Conservation (phyloP, 2,329 filamentous ascomycete species). For the Cladorrhinum sp. region DNA sequence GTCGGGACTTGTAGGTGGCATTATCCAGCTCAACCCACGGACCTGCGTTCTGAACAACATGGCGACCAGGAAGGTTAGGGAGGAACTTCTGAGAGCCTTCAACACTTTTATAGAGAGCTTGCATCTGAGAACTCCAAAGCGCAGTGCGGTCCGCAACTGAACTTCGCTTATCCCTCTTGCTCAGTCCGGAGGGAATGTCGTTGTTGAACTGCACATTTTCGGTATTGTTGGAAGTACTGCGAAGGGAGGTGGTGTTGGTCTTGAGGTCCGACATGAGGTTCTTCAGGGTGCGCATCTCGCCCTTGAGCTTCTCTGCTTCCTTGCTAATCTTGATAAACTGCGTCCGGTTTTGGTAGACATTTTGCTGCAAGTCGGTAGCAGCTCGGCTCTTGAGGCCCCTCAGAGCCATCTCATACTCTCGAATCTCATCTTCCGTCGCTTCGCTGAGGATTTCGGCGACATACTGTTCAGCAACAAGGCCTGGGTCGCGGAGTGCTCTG, state of each 20-base stretch:
- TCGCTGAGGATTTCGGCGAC: slow-evolving; percentile 73
- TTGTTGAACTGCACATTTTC: slow-evolving; percentile 48
- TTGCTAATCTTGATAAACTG: slow-evolving; percentile 99
- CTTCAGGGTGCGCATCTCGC: slow-evolving; percentile 87
- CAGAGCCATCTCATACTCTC: slow-evolving; percentile 73
- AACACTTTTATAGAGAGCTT: slow-evolving; percentile 93
- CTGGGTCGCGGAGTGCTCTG: slow-evolving; percentile 75
- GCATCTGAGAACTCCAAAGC: slow-evolving; percentile 67
- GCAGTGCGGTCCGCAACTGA: slow-evolving; percentile 72
- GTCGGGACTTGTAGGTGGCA: slow-evolving; percentile 89
- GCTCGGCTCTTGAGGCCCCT: slow-evolving; percentile 75
- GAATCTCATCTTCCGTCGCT: slow-evolving; percentile 83
- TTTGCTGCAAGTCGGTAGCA: slow-evolving; percentile 83
- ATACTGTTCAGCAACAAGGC: slow-evolving; percentile 75
- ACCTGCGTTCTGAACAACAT: slow-evolving; percentile 89
- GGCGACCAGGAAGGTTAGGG: slow-evolving; percentile 83
- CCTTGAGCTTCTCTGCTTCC: slow-evolving; percentile 95
- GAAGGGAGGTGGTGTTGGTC: slow-evolving; percentile 65
- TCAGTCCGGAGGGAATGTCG: slow-evolving; percentile 53
- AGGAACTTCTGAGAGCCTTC: slow-evolving; percentile 97
- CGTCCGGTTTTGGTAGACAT: slow-evolving; percentile 92
- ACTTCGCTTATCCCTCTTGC: slow-evolving; percentile 78
- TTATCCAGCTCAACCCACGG: slow-evolving; percentile 96
- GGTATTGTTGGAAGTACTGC: slow-evolving; percentile 54
- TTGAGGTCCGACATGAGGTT: slow-evolving; percentile 93